Percentiles rank a stretch among this genome's conserved stretches.
Evolutionary conservation across 179 eudicot genomes (phyloP).

Genomic region (Corrigiola litoralis): DNA sequence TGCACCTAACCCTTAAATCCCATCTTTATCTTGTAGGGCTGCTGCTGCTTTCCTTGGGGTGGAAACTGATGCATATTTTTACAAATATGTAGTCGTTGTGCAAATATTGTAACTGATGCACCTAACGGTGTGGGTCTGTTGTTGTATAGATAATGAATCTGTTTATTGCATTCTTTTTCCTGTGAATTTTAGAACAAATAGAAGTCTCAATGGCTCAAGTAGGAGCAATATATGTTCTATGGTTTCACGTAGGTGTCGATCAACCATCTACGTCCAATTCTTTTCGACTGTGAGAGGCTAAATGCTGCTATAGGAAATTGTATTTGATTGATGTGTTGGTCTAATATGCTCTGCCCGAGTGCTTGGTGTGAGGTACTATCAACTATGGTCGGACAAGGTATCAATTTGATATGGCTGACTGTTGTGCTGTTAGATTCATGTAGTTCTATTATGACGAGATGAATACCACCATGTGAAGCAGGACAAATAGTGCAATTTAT

Average conservation of each 20-base stretch:
- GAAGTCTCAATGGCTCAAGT: background rate
- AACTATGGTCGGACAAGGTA: no score
- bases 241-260: background rate
- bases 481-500: no score
- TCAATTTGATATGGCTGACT: no score
- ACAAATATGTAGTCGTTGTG: background rate
- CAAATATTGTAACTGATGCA: constrained; percentile 10
- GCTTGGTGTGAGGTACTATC: background rate
- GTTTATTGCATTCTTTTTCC: constrained; percentile 10
- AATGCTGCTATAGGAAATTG: background rate
- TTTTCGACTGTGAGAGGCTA: background rate
- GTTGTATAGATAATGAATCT: constrained; percentile 6
- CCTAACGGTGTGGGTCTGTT: constrained; percentile 11
- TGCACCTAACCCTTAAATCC: constrained; percentile 4
- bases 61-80: constrained; percentile 33
- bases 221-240: background rate
- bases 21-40: constrained; percentile 35
- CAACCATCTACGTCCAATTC: constrained; percentile 1
- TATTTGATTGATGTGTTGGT: background rate
- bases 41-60: constrained; percentile 68
- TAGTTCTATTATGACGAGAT: no score
- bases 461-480: no score
- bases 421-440: no score
- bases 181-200: constrained; percentile 1
- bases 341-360: background rate